Evolutionary conservation across 2,329 filamentous ascomycete species (phyloP).

Genomic region (Xylariomycetidae sp.): DNA sequence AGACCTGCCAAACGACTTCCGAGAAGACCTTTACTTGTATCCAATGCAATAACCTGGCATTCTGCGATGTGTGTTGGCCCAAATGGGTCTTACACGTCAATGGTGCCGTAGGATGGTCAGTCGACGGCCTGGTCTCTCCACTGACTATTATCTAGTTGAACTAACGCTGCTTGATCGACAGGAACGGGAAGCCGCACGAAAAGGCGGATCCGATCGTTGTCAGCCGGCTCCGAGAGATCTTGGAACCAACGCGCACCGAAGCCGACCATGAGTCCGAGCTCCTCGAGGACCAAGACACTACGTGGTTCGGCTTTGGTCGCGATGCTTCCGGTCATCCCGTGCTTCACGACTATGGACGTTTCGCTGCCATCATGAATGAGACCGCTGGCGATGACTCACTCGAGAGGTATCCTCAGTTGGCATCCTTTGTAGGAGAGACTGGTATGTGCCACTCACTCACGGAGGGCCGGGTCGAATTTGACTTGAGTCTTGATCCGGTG

Average conservation of each 20-base stretch:
- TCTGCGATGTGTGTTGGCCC: constrained; percentile 27
- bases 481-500: too few species aligned
- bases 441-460: constrained; percentile 16
- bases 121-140: too few species aligned
- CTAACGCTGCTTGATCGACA: too few species aligned
- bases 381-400: constrained; percentile 19
- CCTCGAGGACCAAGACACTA: constrained; percentile 27
- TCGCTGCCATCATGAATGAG: constrained; percentile 36
- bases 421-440: constrained; percentile 41
- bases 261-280: constrained; percentile 26
- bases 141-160: background rate
- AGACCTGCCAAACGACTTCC: constrained; percentile 23
- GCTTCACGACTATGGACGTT: constrained; percentile 34
- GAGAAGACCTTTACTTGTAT: constrained; percentile 26
- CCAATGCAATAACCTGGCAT: constrained; percentile 28
- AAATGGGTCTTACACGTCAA: constrained; percentile 26
- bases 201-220: constrained; percentile 26
- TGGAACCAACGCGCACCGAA: constrained; percentile 26
- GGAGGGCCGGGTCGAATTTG: too few species aligned
- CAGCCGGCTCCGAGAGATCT: constrained; percentile 25
- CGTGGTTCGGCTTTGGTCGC: constrained; percentile 29
- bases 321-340: constrained; percentile 23
- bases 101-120: constrained; percentile 26
- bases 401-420: constrained; percentile 32
- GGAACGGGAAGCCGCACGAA: constrained; percentile 29